These are phyloP conservation scores for Leccinum subgranulosum DNA, from an alignment of 768 basidiomycete species.

Conservation along the genomic window DNA sequence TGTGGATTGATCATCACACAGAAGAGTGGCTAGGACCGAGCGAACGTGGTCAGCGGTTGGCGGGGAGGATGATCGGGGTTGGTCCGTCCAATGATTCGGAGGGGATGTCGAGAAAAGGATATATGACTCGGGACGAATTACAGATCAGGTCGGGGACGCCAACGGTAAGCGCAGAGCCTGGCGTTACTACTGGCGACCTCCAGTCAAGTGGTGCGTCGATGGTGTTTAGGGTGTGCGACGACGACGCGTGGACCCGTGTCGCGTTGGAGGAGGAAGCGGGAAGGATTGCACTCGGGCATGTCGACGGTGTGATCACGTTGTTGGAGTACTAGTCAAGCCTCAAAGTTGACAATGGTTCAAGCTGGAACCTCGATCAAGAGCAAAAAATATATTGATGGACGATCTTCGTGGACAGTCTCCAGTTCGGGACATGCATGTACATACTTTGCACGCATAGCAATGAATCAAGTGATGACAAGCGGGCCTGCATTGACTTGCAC, in stretches of 20 bases:
- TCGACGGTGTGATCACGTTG: conserved; percentile 47
- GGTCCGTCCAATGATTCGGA: neutral
- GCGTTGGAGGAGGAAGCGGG: conserved; percentile 41
- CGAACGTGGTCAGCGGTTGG: conserved; percentile 58
- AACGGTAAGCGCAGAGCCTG: neutral
- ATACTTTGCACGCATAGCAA: too few relatives aligned
- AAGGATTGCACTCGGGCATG: conserved; percentile 33
- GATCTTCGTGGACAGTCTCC: too few relatives aligned
- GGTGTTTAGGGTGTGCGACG: conserved; percentile 44
- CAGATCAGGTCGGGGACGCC: neutral
- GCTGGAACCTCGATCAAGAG: too few relatives aligned
- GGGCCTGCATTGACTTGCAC: too few relatives aligned
- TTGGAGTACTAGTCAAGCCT: conserved; percentile 45
- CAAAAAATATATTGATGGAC: too few relatives aligned
- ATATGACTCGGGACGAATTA: neutral
- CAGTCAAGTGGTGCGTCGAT: conserved; percentile 21
- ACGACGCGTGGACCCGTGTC: conserved; percentile 46
- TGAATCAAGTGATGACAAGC: too few relatives aligned
- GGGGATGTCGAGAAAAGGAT: neutral
- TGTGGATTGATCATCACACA: conserved; percentile 67
- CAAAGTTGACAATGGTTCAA: too few relatives aligned
- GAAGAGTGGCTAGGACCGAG: conserved; percentile 44
- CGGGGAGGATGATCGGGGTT: conserved; percentile 29
- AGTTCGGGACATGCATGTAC: too few relatives aligned
- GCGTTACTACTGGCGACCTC: too few relatives aligned